Conservation (phyloP, 2,329 filamentous ascomycete genomes). For the Phoma sp. region DNA sequence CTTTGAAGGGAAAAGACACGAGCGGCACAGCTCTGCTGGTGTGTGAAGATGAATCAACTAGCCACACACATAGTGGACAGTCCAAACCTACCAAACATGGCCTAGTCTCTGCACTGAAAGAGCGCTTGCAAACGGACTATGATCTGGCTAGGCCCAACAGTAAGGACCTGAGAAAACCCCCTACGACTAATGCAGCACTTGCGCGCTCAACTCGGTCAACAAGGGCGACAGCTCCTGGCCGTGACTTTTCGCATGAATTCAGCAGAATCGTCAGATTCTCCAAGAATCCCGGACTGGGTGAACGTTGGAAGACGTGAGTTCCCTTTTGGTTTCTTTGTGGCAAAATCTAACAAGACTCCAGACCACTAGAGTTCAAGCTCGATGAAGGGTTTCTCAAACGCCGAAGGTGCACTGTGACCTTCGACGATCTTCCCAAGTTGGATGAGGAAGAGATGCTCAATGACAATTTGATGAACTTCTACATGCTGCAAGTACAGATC, state of each 20-base stretch:
- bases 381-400: constrained; percentile 4
- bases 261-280: constrained; percentile 28
- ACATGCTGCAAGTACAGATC: constrained; percentile 62
- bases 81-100: not conserved
- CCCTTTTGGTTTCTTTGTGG: too few species aligned
- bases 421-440: constrained; percentile 75
- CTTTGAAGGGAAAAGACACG: constrained; percentile 21
- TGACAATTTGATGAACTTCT: constrained; percentile 90
- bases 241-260: constrained; percentile 2
- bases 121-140: not conserved
- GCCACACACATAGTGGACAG: not conserved
- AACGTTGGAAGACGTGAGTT: constrained; percentile 35
- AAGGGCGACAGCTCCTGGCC: constrained; percentile 9
- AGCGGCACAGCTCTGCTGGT: constrained; percentile 10
- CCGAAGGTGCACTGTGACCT: constrained; percentile 58
- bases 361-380: constrained; percentile 2
- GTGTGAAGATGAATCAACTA: not conserved
- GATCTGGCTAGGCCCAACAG: not conserved
- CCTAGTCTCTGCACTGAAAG: not conserved
- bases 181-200: not conserved
- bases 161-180: not conserved
- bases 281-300: constrained; percentile 32
- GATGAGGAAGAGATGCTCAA: constrained; percentile 89
- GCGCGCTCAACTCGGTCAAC: constrained; percentile 20
- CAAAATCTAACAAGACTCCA: not conserved